Conservation (phyloP, 495 filamentous ascomycete species). For the Physcia stellaris region DNA sequence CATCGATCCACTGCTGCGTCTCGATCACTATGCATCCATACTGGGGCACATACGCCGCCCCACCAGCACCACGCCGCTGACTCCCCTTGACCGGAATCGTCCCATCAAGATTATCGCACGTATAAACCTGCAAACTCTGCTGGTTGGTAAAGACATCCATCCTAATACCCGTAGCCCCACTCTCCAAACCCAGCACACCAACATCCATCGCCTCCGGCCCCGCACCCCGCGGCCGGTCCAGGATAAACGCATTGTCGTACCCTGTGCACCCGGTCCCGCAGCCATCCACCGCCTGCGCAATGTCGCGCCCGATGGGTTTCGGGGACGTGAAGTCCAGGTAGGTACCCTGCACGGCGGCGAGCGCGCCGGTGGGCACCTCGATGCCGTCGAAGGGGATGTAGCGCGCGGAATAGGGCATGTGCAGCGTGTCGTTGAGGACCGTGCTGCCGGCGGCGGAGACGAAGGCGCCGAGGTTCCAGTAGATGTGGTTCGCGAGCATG, state of each 20-base stretch:
- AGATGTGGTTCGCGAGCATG: constrained; percentile 71
- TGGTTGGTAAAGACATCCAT: constrained; percentile 64
- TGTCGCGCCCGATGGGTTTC: constrained; percentile 61
- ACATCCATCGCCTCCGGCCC: constrained; percentile 43
- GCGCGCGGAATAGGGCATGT: constrained; percentile 56
- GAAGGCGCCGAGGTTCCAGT: constrained; percentile 85
- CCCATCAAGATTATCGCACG: constrained; percentile 60
- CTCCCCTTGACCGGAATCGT: constrained; percentile 37
- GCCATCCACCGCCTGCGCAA: constrained; percentile 42
- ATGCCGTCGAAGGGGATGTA: constrained; percentile 63
- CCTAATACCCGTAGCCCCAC: constrained; percentile 49
- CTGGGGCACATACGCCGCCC: constrained; percentile 33
- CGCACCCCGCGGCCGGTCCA: constrained; percentile 52
- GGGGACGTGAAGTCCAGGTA: constrained; percentile 66
- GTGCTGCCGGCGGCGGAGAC: constrained; percentile 42
- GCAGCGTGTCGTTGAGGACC: constrained; percentile 58
- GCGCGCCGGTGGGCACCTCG: constrained; percentile 63
- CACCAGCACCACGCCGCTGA: constrained; percentile 33
- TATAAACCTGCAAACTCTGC: constrained; percentile 66
- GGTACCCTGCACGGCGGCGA: constrained; percentile 45
- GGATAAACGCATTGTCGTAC: constrained; percentile 61
- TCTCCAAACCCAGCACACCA: constrained; percentile 45
- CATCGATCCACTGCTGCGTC: constrained; percentile 65
- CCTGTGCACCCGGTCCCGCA: constrained; percentile 65
- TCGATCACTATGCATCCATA: constrained; percentile 43